Base-by-base conservation (phyloP, 2,329 filamentous ascomycete genomes). In the Colletotrichum sp. region DNA sequence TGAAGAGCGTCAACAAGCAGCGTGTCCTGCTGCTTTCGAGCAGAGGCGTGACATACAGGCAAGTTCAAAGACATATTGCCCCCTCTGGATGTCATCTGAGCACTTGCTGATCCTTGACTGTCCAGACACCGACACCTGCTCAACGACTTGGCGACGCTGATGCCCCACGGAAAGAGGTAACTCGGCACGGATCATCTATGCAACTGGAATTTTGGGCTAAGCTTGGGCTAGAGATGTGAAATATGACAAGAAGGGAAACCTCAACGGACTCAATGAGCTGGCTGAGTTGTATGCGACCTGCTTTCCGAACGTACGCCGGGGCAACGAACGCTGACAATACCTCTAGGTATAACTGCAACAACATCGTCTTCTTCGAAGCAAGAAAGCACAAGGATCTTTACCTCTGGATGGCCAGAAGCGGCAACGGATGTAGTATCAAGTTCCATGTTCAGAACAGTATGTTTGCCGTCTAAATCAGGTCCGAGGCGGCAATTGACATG, bases 351-450 rank as follows among this genome's bases (percentile, higher is more conserved):
- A 61, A 61, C 57, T 61, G 57, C 19, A 62, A 62, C 34, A 36
- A 64, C 12, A 64, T 64, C 13, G 34, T 32, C 77, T 99, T 98
- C 88, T 98, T 98, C 83, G 96, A 99, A 87, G 96, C 96, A 62
- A 91, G 96, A 77, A 99, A 99, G 86, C 95, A 94, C 76, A 94
- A 98, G 86, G 97, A 99, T 88, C 89, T 99, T 25, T 99, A 99
- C 86, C 32, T 64, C 89, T 98, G 78, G 98, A 96, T 96, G 91
- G 98, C 82, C 93, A 94, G 85, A 82, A 88, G 80, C 19, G 25
- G 22, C 13, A 82, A 90, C 76, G 89, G 89, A 8, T 89, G 90
- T 63, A 91, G 89, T 3, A 85, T 90, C 66, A 91, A 91, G 82
- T 90, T 97, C 85, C 95, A 97, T 82, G 89, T 95, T 68, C 95